phyloP scores from a whole-genome alignment of 805 yeast species.

The Saccharomycopsis olivae region DNA sequence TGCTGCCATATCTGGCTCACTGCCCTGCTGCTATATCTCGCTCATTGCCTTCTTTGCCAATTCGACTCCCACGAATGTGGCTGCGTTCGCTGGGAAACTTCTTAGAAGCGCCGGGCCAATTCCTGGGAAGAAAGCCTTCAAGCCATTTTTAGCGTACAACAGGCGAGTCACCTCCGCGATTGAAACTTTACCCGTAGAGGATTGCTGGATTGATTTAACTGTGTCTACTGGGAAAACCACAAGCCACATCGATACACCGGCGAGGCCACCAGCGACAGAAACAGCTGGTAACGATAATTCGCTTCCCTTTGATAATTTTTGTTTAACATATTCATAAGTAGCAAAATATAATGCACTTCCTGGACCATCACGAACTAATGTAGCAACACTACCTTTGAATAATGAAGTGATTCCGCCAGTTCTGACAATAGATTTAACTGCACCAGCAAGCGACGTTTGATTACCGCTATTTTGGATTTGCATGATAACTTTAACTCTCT shows the following conservation, averaged over 20 bases:
- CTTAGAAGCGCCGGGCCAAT: constrained; percentile 90
- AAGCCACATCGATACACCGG: constrained; percentile 96
- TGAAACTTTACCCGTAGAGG: constrained; percentile 42
- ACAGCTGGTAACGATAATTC: constrained; percentile 63
- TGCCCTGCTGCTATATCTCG: too few species aligned
- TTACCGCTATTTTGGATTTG: constrained; percentile 52
- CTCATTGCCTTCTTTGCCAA: constrained; percentile 39
- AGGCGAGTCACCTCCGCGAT: constrained; percentile 55
- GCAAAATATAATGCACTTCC: constrained; percentile 95
- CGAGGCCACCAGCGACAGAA: constrained; percentile 86
- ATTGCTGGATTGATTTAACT: constrained; percentile 74
- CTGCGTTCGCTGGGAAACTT: constrained; percentile 99
- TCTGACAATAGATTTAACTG: constrained; percentile 55
- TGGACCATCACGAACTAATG: constrained; percentile 94
- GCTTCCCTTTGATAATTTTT: constrained; percentile 40
- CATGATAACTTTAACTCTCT: constrained; percentile 87
- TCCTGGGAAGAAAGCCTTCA: constrained; percentile 94
- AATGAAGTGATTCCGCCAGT: constrained; percentile 80
- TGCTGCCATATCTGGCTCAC: too few species aligned
- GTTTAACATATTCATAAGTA: constrained; percentile 77
- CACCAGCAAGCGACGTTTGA: constrained; percentile 35
- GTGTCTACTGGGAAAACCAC: constrained; percentile 95
- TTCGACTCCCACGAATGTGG: constrained; percentile 94
- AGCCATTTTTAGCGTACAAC: constrained; percentile 68
- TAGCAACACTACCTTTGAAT: constrained; percentile 85